phyloP scores from a whole-genome alignment of 345 rosid species.

The Eucalyptus regnans region DNA sequence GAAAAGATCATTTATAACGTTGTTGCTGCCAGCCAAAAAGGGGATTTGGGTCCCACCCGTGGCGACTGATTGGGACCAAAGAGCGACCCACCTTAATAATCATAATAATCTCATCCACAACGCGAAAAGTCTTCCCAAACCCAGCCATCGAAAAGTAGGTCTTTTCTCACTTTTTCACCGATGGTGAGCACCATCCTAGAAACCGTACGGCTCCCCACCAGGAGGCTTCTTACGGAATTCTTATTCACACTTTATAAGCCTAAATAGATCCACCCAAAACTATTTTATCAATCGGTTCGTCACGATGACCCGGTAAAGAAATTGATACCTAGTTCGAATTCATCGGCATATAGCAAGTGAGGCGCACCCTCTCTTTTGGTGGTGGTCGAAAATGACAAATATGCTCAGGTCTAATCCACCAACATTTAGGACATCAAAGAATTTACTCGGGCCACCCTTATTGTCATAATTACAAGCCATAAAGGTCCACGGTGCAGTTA shows the following conservation, averaged over 20 bases:
- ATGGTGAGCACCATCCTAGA: background rate
- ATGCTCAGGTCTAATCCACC: background rate
- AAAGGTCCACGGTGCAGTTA: background rate
- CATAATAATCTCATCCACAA: background rate
- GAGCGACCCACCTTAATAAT: background rate
- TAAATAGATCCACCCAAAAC: background rate
- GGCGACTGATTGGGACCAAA: background rate
- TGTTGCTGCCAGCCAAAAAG: background rate
- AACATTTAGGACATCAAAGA: background rate
- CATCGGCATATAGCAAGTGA: background rate
- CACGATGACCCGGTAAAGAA: background rate
- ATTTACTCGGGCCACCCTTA: background rate
- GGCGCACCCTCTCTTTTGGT: background rate
- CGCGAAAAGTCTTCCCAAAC: background rate
- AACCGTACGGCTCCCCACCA: background rate
- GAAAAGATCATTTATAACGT: background rate
- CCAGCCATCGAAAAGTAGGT: rapidly evolving
- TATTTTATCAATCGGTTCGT: background rate
- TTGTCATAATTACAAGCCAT: background rate
- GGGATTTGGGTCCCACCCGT: background rate
- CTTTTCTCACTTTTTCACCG: background rate
- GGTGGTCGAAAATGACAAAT: background rate
- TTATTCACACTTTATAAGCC: background rate
- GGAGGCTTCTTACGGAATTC: background rate
- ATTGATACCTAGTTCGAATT: background rate